Evolutionary conservation across 768 basidiomycete species (phyloP).

Genomic region (Cystobasidium onofrii): DNA sequence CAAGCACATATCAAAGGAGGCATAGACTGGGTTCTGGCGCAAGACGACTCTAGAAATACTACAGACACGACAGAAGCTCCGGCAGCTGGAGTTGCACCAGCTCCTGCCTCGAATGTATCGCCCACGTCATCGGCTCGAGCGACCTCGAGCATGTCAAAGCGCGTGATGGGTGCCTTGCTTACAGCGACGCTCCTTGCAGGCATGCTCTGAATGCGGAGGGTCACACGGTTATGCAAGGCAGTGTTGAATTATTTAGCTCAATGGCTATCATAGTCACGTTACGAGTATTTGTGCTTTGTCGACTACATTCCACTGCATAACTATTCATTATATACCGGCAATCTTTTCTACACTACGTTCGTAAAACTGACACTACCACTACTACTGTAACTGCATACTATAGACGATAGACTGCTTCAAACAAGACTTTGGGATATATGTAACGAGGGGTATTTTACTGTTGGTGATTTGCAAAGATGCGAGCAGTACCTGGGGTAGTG

Average conservation of each 20-base stretch:
- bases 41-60: background rate
- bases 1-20: conserved; percentile 25
- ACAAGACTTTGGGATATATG: background rate
- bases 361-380: too few species aligned
- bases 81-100: background rate
- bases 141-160: background rate
- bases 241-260: too few species aligned
- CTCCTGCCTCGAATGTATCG: background rate
- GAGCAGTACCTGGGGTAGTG: conserved; percentile 1
- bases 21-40: conserved; percentile 16
- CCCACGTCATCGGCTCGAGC: background rate
- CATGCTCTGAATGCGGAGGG: background rate
- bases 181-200: background rate
- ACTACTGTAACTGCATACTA: background rate
- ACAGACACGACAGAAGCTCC: background rate
- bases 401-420: background rate
- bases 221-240: too few species aligned
- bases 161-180: background rate
- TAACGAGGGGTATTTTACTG: background rate
- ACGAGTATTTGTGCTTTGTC: too few species aligned
- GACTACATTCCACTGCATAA: too few species aligned
- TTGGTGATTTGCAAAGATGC: background rate
- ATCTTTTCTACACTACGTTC: too few species aligned
- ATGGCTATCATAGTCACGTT: too few species aligned
- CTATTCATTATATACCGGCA: too few species aligned